Base-by-base conservation (phyloP, 441 rosid genomes). In the Gossypium gossypioides region DNA sequence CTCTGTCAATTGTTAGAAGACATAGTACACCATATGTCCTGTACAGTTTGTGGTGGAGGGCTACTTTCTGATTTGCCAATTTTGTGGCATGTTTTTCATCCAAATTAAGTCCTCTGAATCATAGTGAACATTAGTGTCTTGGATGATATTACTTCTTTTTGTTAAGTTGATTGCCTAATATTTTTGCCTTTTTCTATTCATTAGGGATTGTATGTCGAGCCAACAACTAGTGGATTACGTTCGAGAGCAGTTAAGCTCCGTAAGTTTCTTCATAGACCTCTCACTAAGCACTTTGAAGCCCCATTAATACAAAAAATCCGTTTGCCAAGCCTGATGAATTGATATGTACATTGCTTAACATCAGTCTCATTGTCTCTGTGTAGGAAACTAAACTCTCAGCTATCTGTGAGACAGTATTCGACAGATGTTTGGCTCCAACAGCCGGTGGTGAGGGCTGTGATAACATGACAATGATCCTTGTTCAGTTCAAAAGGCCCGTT, bases 191-290 rank as follows among this genome's bases (percentile, higher is more conserved):
- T 32, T 32, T 54, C n/a, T 44, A 54, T 48, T 57, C 34, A 13
- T 50, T 51, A 87, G 91, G 91, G 91, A 87, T 68, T 87, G 91
- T 80, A 82, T 87, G 86, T 81, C 89, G 76, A 87, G 89, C 78
- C 91, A 86, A 54, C 85, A 83, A 76, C 84, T 87, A 3, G 91
- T 86, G 56, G 85, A 86, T 74, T 84, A 58, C 13, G 83, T 86
- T 1, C 73, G 84, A 48, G 88, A 86, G 37, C 88, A 81, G 65
- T 76, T 87, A 59, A 76, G 24, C 13, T 25, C 76, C 57, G 88
- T 81, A 84, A 70, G 83, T 74, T 69, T 48, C 19, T 34, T 0
- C 1, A 16, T 7, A 32, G 67, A 4, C 42, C 3, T 60, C 54
- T 8, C 4, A n/a, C 24, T 4, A 25, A 19, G 18, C 71, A 37